phyloP scores from a whole-genome alignment of 75 land plant species.

The Gnetum montanum region DNA sequence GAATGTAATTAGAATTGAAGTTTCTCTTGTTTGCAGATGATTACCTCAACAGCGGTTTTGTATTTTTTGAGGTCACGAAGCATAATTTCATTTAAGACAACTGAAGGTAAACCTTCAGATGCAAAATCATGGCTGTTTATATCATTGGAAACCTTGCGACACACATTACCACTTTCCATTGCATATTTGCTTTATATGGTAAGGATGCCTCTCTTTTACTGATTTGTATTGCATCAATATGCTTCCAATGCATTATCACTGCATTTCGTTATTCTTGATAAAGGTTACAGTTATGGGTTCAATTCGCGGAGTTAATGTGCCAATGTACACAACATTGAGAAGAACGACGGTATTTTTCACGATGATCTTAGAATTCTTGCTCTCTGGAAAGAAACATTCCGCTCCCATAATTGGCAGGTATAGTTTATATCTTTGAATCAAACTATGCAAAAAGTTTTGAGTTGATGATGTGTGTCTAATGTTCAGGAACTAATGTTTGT shows the following conservation, averaged over 20 bases:
- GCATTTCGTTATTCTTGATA: background rate
- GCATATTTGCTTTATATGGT: conserved; percentile 98
- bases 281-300: conserved; percentile 91
- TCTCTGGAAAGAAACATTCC: conserved; percentile 70
- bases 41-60: conserved; percentile 60
- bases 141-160: conserved; percentile 47
- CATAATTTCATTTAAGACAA: conserved; percentile 52
- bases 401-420: conserved; percentile 65
- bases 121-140: conserved; percentile 42
- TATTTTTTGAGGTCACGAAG: conserved; percentile 56
- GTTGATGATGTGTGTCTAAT: conserved; percentile 1
- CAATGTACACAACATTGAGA: conserved; percentile 96
- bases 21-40: conserved; percentile 38
- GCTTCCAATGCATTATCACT: background rate
- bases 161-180: conserved; percentile 63
- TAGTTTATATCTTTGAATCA: background rate
- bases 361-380: conserved; percentile 80
- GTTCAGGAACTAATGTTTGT: conserved; percentile 7
- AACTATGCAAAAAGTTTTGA: background rate
- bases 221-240: background rate
- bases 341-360: conserved; percentile 94
- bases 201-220: background rate
- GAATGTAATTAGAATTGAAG: too few species aligned
- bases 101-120: conserved; percentile 19
- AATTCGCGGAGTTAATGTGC: conserved; percentile 97